Conservation (phyloP, 164 flowering plant species). For the Magnolia kwangsiensis region DNA sequence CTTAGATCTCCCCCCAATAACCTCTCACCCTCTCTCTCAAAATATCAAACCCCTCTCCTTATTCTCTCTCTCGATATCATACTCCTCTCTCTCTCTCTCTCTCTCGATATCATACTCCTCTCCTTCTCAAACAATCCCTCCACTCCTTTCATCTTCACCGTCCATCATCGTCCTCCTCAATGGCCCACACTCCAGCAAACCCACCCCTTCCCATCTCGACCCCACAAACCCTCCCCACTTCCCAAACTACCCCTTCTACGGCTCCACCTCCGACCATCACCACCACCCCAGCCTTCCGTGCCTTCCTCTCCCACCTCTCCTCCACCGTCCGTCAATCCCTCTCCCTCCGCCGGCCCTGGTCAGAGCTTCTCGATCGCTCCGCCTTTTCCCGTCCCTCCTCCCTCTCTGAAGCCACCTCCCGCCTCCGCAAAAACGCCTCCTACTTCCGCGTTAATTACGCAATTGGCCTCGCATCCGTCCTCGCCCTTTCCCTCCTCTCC, state of each 20-base stretch:
- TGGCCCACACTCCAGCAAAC: background rate
- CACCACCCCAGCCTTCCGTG: slow-evolving; percentile 65
- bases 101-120: background rate
- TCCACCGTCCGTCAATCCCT: slow-evolving; percentile 44
- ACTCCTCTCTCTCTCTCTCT: background rate
- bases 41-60: no score
- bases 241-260: slow-evolving; percentile 10
- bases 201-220: slow-evolving; percentile 9
- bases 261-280: slow-evolving; percentile 35
- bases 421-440: slow-evolving; percentile 71
- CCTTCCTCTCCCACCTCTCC: slow-evolving; percentile 50
- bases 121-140: background rate
- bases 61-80: background rate
- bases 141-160: background rate
- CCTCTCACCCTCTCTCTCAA: background rate
- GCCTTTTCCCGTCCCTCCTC: slow-evolving; percentile 63
- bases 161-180: background rate
- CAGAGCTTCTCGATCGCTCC: slow-evolving; percentile 65
- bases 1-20: background rate
- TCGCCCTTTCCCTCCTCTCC: slow-evolving; percentile 62
- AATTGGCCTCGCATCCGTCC: slow-evolving; percentile 34
- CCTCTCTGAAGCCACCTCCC: slow-evolving; percentile 61
- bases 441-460: slow-evolving; percentile 78
- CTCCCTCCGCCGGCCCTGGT: slow-evolving; percentile 76
- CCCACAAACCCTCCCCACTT: slow-evolving; percentile 16